Percentiles rank a stretch among this genome's conserved stretches.
Evolutionary conservation across 2,329 filamentous ascomycete genomes (phyloP).

Genomic region (Aspergillus alliaceus): DNA sequence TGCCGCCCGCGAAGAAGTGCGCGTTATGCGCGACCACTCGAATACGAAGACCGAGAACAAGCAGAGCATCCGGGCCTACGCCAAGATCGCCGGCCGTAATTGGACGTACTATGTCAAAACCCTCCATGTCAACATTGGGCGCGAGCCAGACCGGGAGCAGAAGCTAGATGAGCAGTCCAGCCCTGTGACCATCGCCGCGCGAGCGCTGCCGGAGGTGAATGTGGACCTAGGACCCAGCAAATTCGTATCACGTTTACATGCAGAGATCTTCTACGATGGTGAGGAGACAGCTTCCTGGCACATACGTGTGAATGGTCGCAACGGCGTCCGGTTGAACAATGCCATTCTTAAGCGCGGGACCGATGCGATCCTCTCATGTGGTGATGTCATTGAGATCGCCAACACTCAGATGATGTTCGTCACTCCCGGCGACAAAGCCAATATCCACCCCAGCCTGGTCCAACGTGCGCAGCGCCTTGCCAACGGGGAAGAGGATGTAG

Average conservation of each 20-base stretch:
- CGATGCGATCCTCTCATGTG: conserved; percentile 70
- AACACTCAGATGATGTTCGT: conserved; percentile 99
- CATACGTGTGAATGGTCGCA: conserved; percentile 83
- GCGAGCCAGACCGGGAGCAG: conserved; percentile 48
- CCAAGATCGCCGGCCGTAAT: conserved; percentile 51
- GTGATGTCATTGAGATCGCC: conserved; percentile 87
- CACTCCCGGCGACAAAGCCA: conserved; percentile 72
- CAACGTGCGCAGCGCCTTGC: conserved; percentile 60
- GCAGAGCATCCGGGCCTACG: conserved; percentile 50
- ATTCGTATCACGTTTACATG: conserved; percentile 75
- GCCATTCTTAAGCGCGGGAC: conserved; percentile 65
- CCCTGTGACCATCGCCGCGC: conserved; percentile 45
- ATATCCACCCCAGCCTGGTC: conserved; percentile 68
- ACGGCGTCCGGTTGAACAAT: conserved; percentile 84
- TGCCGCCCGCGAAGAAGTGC: conserved; percentile 44
- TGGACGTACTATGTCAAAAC: conserved; percentile 55
- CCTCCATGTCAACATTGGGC: conserved; percentile 51
- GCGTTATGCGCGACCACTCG: conserved; percentile 46
- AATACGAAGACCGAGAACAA: conserved; percentile 48
- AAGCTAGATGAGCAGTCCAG: conserved; percentile 46
- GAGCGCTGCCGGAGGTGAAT: conserved; percentile 60
- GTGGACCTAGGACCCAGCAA: conserved; percentile 88
- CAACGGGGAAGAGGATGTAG: conserved; percentile 39
- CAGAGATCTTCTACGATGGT: conserved; percentile 72
- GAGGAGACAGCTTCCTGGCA: conserved; percentile 69